A percentile compares a stretch with the other conserved stretches of the same genome.
phyloP scores from a whole-genome alignment of 352 stramenopile species.

The Ophiocytium majus region DNA sequence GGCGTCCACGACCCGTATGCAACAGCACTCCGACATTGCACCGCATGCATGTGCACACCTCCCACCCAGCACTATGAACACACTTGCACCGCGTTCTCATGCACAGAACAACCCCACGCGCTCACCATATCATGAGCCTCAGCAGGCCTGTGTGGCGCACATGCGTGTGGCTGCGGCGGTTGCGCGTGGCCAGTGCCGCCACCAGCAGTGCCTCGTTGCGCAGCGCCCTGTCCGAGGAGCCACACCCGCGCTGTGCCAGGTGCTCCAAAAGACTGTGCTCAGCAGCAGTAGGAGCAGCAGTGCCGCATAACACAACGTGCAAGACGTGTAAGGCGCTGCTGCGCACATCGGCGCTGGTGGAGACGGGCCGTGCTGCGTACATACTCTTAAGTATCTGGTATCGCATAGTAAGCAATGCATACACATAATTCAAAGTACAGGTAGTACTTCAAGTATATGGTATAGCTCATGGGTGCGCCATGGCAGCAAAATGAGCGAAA shows the following conservation, averaged over 20 bases:
- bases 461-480: no score
- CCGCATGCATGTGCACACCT: no score
- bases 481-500: no score
- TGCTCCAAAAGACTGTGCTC: not conserved
- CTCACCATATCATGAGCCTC: constrained; percentile 57
- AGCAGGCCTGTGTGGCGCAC: constrained; percentile 56
- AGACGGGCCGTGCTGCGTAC: not conserved
- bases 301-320: not conserved
- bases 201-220: constrained; percentile 62
- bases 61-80: no score
- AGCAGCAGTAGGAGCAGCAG: no score
- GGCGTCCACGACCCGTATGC: no score
- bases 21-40: no score
- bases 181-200: constrained; percentile 47
- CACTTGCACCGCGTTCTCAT: no score
- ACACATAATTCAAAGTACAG: not conserved
- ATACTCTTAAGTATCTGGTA: not conserved
- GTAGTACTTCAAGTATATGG: no score
- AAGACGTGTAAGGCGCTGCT: not conserved
- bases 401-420: not conserved
- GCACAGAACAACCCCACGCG: no score
- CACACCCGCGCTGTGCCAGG: constrained; percentile 26
- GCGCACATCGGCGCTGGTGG: not conserved
- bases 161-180: constrained; percentile 43
- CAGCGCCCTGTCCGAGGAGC: constrained; percentile 58